These are phyloP conservation scores for Parascedosporium putredinis DNA, from an alignment of 2,329 filamentous ascomycete species.

Conservation along the genomic window DNA sequence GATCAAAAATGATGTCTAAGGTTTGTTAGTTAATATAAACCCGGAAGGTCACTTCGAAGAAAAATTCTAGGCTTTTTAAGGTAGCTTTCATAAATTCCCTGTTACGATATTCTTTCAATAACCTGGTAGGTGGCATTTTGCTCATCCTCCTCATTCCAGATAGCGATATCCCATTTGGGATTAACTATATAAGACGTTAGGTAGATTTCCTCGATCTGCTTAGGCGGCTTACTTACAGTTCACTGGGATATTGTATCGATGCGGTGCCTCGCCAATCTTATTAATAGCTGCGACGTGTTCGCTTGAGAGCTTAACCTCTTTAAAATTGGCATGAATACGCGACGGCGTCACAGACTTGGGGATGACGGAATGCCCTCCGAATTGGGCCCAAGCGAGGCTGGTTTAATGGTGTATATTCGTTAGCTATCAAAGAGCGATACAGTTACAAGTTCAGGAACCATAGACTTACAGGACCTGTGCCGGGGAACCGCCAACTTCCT, in stretches of 20 bases:
- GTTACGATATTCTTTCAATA: no score
- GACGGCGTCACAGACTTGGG: conserved; percentile 62
- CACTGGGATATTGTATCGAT: conserved; percentile 34
- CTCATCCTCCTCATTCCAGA: conserved; percentile 43
- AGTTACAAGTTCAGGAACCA: background rate
- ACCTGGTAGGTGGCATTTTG: no score
- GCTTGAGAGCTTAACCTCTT: conserved; percentile 51
- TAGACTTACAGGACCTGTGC: conserved; percentile 28
- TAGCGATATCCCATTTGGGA: conserved; percentile 45
- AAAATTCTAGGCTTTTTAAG: no score
- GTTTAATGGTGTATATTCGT: background rate
- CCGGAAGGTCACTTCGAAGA: no score
- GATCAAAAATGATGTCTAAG: no score
- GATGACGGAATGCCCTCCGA: conserved; percentile 58
- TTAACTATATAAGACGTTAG: conserved; percentile 23
- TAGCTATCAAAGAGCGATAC: background rate
- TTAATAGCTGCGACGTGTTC: conserved; percentile 51
- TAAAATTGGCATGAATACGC: conserved; percentile 61
- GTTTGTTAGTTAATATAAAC: no score
- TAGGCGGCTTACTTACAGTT: conserved; percentile 28
- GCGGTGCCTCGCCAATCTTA: conserved; percentile 43
- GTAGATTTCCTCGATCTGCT: no score
- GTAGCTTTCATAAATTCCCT: no score
- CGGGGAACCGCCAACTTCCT: conserved; percentile 31
- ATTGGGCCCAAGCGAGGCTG: conserved; percentile 45